These are phyloP conservation scores for Plicaturopsis crispa DNA, from an alignment of 768 basidiomycete species.

Conservation along the genomic window DNA sequence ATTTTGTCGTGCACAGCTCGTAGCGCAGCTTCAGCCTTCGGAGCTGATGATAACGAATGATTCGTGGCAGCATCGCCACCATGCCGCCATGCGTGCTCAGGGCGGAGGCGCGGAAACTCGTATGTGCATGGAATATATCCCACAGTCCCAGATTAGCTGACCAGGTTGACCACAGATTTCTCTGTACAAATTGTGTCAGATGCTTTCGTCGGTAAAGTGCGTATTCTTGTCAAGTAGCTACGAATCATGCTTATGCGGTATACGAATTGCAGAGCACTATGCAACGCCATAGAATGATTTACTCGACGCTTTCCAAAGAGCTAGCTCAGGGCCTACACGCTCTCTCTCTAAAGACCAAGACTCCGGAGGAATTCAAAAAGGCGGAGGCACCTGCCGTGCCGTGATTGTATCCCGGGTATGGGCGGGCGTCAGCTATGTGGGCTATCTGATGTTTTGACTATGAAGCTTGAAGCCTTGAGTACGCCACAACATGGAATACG, in stretches of 20 bases:
- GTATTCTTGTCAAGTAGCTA: slow-evolving; percentile 9
- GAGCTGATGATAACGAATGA: slow-evolving; percentile 69
- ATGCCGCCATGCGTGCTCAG: slow-evolving; percentile 70
- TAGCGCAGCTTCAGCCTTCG: slow-evolving; percentile 49
- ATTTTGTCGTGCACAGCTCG: slow-evolving; percentile 48
- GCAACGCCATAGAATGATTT: slow-evolving; percentile 77
- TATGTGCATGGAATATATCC: slow-evolving; percentile 32
- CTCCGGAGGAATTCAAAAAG: slow-evolving; percentile 40
- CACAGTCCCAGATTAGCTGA: no score
- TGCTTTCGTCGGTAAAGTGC: slow-evolving; percentile 67
- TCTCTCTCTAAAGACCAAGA: slow-evolving; percentile 68
- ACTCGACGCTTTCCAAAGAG: slow-evolving; percentile 65
- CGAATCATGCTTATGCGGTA: slow-evolving; percentile 4
- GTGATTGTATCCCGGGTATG: no score
- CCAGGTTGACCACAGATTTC: slow-evolving; percentile 73
- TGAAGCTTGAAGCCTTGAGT: no score
- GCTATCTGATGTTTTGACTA: no score
- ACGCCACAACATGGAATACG: no score
- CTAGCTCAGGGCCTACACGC: slow-evolving; percentile 68
- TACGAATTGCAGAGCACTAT: slow-evolving; percentile 47
- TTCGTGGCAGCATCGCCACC: slow-evolving; percentile 81
- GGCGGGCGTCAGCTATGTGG: no score
- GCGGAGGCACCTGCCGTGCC: slow-evolving; percentile 2
- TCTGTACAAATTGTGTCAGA: slow-evolving; percentile 67
- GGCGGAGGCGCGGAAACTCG: slow-evolving; percentile 66